Percentiles rank a stretch among this genome's conserved stretches.
These are phyloP conservation scores for Canavalia ensiformis DNA, from an alignment of 306 rosid species.

Conservation along the genomic window DNA sequence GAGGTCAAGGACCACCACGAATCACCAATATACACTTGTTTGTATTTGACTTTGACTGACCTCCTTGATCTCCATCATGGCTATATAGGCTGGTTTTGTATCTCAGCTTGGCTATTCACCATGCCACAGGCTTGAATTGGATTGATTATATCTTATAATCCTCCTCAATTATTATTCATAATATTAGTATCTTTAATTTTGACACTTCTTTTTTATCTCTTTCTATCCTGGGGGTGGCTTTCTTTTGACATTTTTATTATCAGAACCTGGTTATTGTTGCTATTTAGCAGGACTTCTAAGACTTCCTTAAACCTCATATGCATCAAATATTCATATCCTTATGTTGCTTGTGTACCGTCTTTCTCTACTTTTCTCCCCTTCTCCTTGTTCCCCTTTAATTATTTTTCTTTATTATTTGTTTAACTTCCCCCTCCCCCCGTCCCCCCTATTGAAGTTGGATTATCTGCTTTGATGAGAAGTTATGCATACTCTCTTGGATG, in stretches of 20 bases:
- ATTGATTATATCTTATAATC: slow-evolving; percentile 18
- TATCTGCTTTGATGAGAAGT: slow-evolving; percentile 16
- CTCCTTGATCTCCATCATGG: not conserved
- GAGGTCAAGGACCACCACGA: too few species aligned
- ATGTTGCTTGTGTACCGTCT: not conserved
- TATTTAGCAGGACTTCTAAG: slow-evolving; percentile 27
- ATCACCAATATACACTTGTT: too few species aligned
- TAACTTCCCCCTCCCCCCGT: not conserved
- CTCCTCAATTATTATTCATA: slow-evolving; percentile 35
- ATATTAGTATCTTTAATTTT: slow-evolving; percentile 34
- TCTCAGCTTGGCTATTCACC: slow-evolving; percentile 24
- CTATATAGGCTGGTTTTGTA: slow-evolving; percentile 41
- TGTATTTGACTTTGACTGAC: too few species aligned
- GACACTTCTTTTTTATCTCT: slow-evolving; percentile 12
- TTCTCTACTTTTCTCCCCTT: slow-evolving; percentile 29
- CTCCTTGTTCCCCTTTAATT: slow-evolving; percentile 6
- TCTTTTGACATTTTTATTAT: slow-evolving; percentile 35
- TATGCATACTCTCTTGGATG: slow-evolving; percentile 2
- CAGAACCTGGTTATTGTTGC: slow-evolving; percentile 11
- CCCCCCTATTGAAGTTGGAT: slow-evolving; percentile 13
- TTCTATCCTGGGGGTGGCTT: slow-evolving; percentile 25
- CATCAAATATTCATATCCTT: not conserved
- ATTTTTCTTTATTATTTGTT: slow-evolving; percentile 18
- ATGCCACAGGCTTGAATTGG: slow-evolving; percentile 21
- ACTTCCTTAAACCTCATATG: not conserved